These are phyloP conservation scores for Gentiana straminea DNA, from an alignment of 257 asterid genomes.

Conservation along the genomic window DNA sequence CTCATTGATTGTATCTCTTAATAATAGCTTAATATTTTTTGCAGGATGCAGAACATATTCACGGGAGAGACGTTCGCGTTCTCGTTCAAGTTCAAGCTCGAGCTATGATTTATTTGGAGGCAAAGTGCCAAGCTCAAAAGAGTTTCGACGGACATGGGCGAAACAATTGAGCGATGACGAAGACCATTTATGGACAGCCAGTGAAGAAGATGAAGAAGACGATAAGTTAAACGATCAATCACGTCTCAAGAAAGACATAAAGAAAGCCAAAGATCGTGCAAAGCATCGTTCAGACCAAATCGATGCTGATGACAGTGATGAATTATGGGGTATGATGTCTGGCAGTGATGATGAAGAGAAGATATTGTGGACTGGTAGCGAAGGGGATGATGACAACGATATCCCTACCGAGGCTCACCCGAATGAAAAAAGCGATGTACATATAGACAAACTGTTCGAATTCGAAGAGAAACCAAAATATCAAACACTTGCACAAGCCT, in stretches of 20 bases:
- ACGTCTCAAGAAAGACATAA: conserved; percentile 60
- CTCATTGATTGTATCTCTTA: background rate
- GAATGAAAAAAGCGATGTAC: conserved; percentile 59
- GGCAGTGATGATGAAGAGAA: conserved; percentile 86
- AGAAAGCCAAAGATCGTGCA: conserved; percentile 63
- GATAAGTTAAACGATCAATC: conserved; percentile 37
- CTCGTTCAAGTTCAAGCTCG: too few relatives aligned
- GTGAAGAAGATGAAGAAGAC: conserved; percentile 62
- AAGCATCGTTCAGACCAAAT: conserved; percentile 38
- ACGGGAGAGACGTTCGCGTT: conserved; percentile 32
- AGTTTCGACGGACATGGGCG: conserved; percentile 71
- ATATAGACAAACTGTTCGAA: conserved; percentile 63
- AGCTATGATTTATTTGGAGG: conserved; percentile 67
- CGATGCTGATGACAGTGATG: conserved; percentile 91
- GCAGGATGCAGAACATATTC: conserved; percentile 58
- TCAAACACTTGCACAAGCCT: conserved; percentile 54
- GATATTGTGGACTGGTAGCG: conserved; percentile 80
- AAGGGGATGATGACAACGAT: conserved; percentile 69
- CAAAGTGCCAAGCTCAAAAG: conserved; percentile 49
- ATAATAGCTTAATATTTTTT: background rate
- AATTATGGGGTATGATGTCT: conserved; percentile 55
- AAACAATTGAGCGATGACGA: conserved; percentile 82
- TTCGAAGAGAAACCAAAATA: conserved; percentile 76
- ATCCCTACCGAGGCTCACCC: conserved; percentile 67
- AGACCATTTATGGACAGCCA: conserved; percentile 82